Evolutionary conservation across 169 alveolate genomes (phyloP), one percentile per base, ranked within the genome.

Genomic region (Plasmodium yoelii): DNA sequence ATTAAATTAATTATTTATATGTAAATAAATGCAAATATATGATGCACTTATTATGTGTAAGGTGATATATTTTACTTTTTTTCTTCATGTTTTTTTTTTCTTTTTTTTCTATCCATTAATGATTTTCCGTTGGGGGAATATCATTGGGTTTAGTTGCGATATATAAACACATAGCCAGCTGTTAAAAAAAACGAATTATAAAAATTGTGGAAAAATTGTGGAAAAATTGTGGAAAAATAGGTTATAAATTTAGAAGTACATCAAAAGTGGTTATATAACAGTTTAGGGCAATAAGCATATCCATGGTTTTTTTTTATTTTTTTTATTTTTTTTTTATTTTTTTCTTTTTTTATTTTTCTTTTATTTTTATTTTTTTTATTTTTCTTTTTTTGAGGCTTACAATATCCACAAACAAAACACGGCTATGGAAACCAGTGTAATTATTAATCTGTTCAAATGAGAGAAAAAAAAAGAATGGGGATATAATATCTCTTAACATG

Each of bases 81-180:
- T 1, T 34, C 42, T 34, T 34, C 7, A 34, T 34, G 7, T 34
- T 4, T 34, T 34, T 34, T 22, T 22, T 22, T 22, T 22, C n/a
- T 34, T 1, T 34, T 15, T 51, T 12, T 51, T 3, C 59, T 57
- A 77, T 12, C 63, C 74, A 42, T 82, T 65, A 18, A 82, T 47
- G 26, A 44, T 46, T 8, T 51, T 67, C 59, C 90, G 80, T 18
- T 65, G 68, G 6, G 90, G 90, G 1, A 67, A 42, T 28, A 82
- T 42, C 80, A 82, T 82, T 10, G 90, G 90, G 61, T 82, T 82
- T 47, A 82, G 56, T 47, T 82, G 90, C 1, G 90, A 82, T 13
- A 82, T 53, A 46, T 82, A 82, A 24, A 82, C 90, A 56, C 90
- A 82, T 9, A 82, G n/a, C 90, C 90, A 82, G 12, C 90, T 82